Base-by-base conservation (phyloP, 768 basidiomycete species). In the Lanmaoa pseudosensibilis region DNA sequence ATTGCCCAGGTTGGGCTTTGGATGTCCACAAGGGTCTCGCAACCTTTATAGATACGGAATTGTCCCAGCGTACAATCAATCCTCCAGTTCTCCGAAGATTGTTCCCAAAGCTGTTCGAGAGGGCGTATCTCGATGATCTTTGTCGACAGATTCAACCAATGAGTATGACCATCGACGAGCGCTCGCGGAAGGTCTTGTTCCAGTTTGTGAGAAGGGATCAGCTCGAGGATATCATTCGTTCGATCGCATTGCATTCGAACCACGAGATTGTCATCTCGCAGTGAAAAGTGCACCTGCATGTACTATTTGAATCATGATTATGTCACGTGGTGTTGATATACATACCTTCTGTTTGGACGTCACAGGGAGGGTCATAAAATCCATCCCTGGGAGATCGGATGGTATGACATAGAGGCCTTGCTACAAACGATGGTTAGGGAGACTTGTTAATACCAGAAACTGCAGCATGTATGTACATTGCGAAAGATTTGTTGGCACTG, bases 111-210 rank as follows among this genome's bases (percentile, higher is more conserved):
- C 12, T 37, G 36, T 12, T 61, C 30, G 1, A 56, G 32, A n/a
- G 66, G 62, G 0, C 64, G 58, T 27, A 73, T 58, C 23, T 73
- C 72, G 4, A 73, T 62, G n/a, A 36, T 46, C 1, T 19, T 5
- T 0, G 45, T 54, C 8, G 50, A 19, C 0, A 68, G 38, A 39
- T 68, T 55, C 19, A 73, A 51, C 69, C 71, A 73, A 33, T 69
- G 70, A 16, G 46, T 50, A 27, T 62, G 56, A 2, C 16, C 53
- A 4, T 46, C 4, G n/a, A 71, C 1, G 30, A 45, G 25, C 10
- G 13, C 21, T 1, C 13, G 30, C 0, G 71, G 71, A 39, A 72
- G 55, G 46, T 71, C 71, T 0, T 25, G 30, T 13, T 1, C 4
- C 3, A 71, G 44, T 12, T 19, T 55, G 0, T 27, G 9, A 0